These are phyloP conservation scores for Coniochaeta sp. DNA, from an alignment of 2,329 filamentous ascomycete genomes.

Conservation along the genomic window DNA sequence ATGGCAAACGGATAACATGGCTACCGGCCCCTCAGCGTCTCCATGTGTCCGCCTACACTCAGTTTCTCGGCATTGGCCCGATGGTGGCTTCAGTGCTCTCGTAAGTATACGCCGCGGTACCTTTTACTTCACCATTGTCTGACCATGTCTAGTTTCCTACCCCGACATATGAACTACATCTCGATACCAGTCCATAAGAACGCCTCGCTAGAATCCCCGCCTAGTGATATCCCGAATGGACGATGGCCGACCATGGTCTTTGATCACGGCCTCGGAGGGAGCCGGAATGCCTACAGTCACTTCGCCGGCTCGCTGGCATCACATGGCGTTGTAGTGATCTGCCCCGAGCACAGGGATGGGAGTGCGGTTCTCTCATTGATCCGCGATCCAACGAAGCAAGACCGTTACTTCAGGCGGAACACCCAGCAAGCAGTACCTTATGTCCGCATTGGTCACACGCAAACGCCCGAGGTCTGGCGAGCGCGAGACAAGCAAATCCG, in stretches of 20 bases:
- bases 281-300: constrained; percentile 79
- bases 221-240: constrained; percentile 28
- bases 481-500: constrained; percentile 64
- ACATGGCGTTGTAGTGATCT: constrained; percentile 73
- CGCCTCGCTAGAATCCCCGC: constrained; percentile 50
- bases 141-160: constrained; percentile 45
- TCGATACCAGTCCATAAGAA: constrained; percentile 67
- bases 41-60: constrained; percentile 67
- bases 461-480: constrained; percentile 57
- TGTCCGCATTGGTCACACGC: constrained; percentile 51
- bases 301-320: constrained; percentile 71
- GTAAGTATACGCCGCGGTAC: constrained; percentile 30
- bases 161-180: constrained; percentile 65
- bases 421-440: constrained; percentile 36
- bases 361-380: constrained; percentile 70
- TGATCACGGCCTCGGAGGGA: constrained; percentile 77
- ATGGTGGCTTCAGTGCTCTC: constrained; percentile 52
- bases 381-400: constrained; percentile 47
- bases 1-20: constrained; percentile 62
- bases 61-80: constrained; percentile 62
- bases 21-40: constrained; percentile 69
- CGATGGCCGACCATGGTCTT: constrained; percentile 80
- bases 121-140: not conserved
- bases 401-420: constrained; percentile 25
- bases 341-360: constrained; percentile 77